A percentile compares a stretch with the other conserved stretches of the same genome.
phyloP scores from a whole-genome alignment of 1,284 basidiomycete genomes.

The Cryptococcus sp. region DNA sequence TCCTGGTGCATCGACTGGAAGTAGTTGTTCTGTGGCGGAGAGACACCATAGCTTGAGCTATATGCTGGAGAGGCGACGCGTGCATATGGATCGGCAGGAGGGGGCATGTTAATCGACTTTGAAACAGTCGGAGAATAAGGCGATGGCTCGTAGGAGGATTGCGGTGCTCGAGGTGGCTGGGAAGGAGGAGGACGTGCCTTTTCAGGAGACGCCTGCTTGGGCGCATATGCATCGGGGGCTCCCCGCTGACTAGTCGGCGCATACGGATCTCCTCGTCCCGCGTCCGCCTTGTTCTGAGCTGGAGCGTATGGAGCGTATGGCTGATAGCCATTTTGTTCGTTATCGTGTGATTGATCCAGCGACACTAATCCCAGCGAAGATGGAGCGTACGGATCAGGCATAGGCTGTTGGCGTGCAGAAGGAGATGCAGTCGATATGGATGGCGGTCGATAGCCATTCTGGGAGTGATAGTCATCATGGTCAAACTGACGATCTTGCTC shows the following conservation, averaged over 20 bases:
- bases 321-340: not conserved
- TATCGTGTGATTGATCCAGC: not conserved
- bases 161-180: constrained; percentile 9
- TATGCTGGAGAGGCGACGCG: constrained; percentile 27
- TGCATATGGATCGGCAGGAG: constrained; percentile 23
- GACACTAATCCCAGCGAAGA: constrained; percentile 8
- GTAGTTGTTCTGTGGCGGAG: constrained; percentile 44
- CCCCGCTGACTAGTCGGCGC: not conserved
- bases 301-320: constrained; percentile 7
- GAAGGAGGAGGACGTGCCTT: constrained; percentile 1
- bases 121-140: constrained; percentile 15
- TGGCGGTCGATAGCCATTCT: not conserved
- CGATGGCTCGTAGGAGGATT: constrained; percentile 21
- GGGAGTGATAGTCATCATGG: not conserved
- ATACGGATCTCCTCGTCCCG: not conserved
- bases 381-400: constrained; percentile 14
- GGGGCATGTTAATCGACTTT: constrained; percentile 13
- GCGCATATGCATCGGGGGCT: not conserved
- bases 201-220: not conserved
- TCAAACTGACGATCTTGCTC: not conserved
- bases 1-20: constrained; percentile 67
- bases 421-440: not conserved
- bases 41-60: constrained; percentile 27
- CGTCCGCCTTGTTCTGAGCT: not conserved
- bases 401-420: not conserved